Conservation (phyloP, 176 grass and related monocot genomes). For the Oryza longistaminata region DNA sequence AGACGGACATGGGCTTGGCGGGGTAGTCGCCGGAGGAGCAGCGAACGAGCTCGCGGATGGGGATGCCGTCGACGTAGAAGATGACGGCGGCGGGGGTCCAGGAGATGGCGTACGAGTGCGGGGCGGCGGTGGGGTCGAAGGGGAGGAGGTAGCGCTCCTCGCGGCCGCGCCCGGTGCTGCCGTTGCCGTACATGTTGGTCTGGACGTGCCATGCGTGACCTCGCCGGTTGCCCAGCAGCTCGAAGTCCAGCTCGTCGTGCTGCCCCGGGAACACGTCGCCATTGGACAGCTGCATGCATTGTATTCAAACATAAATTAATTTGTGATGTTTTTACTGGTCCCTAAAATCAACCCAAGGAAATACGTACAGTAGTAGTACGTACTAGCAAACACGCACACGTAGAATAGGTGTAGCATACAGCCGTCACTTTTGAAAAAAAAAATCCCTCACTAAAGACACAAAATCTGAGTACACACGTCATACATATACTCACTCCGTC, state of each 20-base stretch:
- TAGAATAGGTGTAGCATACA: no score
- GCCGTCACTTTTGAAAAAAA: no score
- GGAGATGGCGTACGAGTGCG: constrained; percentile 77
- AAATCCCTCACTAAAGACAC: no score
- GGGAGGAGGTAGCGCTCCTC: constrained; percentile 90
- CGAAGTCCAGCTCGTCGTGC: constrained; percentile 90
- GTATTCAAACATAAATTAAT: no score
- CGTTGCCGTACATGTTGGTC: constrained; percentile 89
- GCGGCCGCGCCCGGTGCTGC: constrained; percentile 70
- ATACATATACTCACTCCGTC: no score
- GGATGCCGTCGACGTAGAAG: constrained; percentile 77
- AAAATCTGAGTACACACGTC: no score
- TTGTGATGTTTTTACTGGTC: no score
- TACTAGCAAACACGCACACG: no score
- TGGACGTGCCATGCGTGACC: constrained; percentile 75
- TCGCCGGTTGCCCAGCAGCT: constrained; percentile 71
- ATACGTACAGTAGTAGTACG: no score
- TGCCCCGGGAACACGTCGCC: constrained; percentile 55
- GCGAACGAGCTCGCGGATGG: constrained; percentile 72
- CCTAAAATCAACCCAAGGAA: no score
- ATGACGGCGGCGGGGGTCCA: constrained; percentile 76
- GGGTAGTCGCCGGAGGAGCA: constrained; percentile 63
- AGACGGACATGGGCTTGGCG: constrained; percentile 87
- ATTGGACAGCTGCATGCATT: constrained; percentile 75
- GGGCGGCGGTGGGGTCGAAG: constrained; percentile 57